Evolutionary conservation across 192 early-diverging fungal genomes (phyloP), one percentile per base, ranked within the genome.

Genomic region (Linnemannia exigua): DNA sequence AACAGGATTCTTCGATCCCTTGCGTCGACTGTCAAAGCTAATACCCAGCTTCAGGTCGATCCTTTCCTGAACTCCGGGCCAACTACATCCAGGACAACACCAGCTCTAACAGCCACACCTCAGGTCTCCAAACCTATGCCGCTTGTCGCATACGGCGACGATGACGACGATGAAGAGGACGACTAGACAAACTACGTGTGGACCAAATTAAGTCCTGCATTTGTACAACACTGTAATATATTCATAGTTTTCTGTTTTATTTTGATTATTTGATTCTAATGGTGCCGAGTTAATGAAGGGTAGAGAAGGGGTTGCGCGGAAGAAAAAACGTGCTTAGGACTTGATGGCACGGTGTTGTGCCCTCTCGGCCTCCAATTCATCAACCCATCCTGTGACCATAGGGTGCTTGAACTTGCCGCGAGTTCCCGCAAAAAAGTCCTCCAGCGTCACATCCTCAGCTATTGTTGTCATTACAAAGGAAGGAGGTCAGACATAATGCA

Each of bases 381-480:
- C 93, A 16, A 92, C 97, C 97, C 97, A 97, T 31, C 87, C 88
- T 51, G 92, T 91, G 17, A 98, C 94, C 72, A 92, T 92, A 22
- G 97, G 96, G 73, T 99, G 97, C 73, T 82, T 83, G 85, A 99
- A 98, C 70, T 95, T 95, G 54, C 93, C 96, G 20, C 79, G 82
- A 0, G 97, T 98, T 8, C 93, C 93, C 14, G 93, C 92, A 74
- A 97, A 98, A 77, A 99, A 99, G 33, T 88, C 88, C 72, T 96
- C 92, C 28, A 98, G 84, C 28, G 81, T 72, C 51, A 91, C 92
- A 9, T 87, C 76, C 52, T 95, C 92, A 25, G 90, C 92, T 92
- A 83, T 63, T 51, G 14, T 54, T n/a, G 19, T 20, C 52, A 54
- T 3, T n/a, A 54, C 22, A n/a, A n/a, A 22, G 19, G 7, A 54